These are phyloP conservation scores for Voacanga thouarsii DNA, from an alignment of 257 asterid genomes.

Conservation along the genomic window DNA sequence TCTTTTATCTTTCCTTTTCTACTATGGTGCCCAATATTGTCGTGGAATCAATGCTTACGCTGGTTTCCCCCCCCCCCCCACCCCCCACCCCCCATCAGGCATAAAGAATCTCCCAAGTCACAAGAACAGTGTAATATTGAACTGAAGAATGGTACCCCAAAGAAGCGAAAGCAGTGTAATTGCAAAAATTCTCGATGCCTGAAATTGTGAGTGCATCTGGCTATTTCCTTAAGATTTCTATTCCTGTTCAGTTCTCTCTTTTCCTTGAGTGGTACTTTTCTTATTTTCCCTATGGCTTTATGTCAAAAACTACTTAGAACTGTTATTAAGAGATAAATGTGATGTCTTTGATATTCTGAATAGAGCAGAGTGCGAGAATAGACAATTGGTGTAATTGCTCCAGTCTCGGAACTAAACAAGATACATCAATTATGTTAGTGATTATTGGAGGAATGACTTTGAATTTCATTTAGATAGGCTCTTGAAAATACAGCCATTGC, in stretches of 20 bases:
- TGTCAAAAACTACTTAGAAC: neutral
- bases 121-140: conserved; percentile 26
- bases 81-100: too few relatives aligned
- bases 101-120: conserved; percentile 37
- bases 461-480: neutral
- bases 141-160: conserved; percentile 51
- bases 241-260: neutral
- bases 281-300: neutral
- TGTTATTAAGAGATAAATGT: neutral
- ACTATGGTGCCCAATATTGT: neutral
- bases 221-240: neutral
- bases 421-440: neutral
- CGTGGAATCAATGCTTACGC: neutral
- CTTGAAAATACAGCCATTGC: neutral
- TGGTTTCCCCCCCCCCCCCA: too few relatives aligned
- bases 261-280: neutral
- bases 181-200: conserved; percentile 73
- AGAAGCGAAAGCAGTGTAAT: conserved; percentile 67
- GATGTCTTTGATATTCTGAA: neutral
- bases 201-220: conserved; percentile 57
- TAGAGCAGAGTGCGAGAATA: neutral
- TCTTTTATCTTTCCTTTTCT: neutral
- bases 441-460: neutral
- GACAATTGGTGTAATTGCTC: neutral
- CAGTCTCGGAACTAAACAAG: neutral